Conservation (phyloP, 2,329 filamentous ascomycete genomes). For the Dactylellina sp. region DNA sequence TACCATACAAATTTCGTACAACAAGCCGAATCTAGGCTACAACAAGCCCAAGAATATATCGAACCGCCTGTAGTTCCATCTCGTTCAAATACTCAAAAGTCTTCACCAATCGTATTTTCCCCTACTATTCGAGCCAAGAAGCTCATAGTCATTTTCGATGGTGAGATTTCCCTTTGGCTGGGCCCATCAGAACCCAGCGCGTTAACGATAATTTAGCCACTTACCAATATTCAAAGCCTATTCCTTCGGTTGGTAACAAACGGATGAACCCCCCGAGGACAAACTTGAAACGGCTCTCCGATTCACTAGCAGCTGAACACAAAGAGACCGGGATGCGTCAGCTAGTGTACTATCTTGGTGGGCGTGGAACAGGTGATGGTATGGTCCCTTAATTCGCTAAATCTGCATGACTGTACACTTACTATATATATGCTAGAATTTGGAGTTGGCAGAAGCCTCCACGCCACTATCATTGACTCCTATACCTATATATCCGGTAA, state of each 20-base stretch:
- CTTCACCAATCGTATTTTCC: slow-evolving; percentile 13
- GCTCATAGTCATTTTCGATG: slow-evolving; percentile 44
- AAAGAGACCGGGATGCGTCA: slow-evolving; percentile 32
- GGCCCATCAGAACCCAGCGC: neutral
- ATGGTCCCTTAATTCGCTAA: neutral
- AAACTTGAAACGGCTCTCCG: slow-evolving; percentile 45
- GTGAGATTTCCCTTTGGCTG: neutral
- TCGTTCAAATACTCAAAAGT: slow-evolving; percentile 12
- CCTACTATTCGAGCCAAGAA: slow-evolving; percentile 29
- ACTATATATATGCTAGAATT: slow-evolving; percentile 25
- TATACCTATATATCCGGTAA: slow-evolving; percentile 49
- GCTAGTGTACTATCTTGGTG: slow-evolving; percentile 42
- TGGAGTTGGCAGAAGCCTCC: slow-evolving; percentile 39
- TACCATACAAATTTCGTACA: too few species aligned
- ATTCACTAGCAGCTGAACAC: slow-evolving; percentile 28
- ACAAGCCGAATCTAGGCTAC: too few species aligned
- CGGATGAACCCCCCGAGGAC: slow-evolving; percentile 22
- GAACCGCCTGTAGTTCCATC: neutral
- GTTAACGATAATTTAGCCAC: slow-evolving; percentile 20
- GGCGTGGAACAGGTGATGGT: slow-evolving; percentile 39
- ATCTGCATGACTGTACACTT: neutral
- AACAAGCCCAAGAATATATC: slow-evolving; percentile 13
- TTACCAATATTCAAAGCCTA: neutral
- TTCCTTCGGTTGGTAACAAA: neutral
- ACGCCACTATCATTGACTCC: slow-evolving; percentile 35